Evolutionary conservation across 148 eudicot genomes (phyloP).

Genomic region (Selenicereus undatus): DNA sequence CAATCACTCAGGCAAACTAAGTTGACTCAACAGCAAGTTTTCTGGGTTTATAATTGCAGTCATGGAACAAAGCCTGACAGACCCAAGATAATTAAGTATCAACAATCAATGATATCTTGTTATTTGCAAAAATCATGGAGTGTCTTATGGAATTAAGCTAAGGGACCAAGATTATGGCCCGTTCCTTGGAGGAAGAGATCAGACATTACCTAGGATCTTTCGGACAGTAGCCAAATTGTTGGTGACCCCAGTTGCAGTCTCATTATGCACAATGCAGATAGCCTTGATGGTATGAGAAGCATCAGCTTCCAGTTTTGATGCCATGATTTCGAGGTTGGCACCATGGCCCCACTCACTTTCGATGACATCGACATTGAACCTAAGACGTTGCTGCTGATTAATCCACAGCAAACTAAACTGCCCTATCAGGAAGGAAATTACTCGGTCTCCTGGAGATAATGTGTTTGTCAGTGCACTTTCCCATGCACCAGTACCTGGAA

Average conservation of each 20-base stretch:
- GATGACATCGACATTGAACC: conserved; percentile 78
- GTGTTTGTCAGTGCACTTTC: conserved; percentile 99
- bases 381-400: conserved; percentile 93
- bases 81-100: too few species aligned
- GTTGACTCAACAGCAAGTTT: too few species aligned
- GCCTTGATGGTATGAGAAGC: conserved; percentile 81
- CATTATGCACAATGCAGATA: conserved; percentile 94
- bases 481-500: conserved; percentile 97
- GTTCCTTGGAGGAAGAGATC: too few species aligned
- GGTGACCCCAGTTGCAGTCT: conserved; percentile 98
- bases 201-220: conserved; percentile 65
- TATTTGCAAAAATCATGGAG: too few species aligned
- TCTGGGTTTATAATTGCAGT: too few species aligned
- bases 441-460: conserved; percentile 83
- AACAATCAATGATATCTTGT: too few species aligned
- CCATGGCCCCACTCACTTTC: conserved; percentile 98
- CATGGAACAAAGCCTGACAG: too few species aligned
- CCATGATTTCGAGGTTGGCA: conserved; percentile 80
- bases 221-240: conserved; percentile 91
- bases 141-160: too few species aligned
- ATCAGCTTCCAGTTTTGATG: conserved; percentile 82
- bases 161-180: too few species aligned
- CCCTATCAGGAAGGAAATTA: conserved; percentile 80
- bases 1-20: too few species aligned
- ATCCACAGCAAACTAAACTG: conserved; percentile 99